These are phyloP conservation scores for Aspergillus taichungensis DNA, from an alignment of 495 filamentous ascomycete genomes.

Conservation along the genomic window DNA sequence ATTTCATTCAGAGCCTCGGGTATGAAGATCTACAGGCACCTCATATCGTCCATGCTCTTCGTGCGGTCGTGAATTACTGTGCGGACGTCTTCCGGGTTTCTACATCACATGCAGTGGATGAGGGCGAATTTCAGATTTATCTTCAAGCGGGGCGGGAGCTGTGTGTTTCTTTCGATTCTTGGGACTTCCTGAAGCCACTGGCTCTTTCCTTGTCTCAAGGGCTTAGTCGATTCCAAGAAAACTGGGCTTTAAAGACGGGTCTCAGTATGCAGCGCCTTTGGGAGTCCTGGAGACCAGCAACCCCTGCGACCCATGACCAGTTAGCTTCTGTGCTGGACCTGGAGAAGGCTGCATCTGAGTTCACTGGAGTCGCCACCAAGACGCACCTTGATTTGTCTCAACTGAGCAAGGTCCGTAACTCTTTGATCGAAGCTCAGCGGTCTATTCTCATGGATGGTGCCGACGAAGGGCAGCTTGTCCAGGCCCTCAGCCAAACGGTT, in stretches of 20 bases:
- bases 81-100: slow-evolving; percentile 46
- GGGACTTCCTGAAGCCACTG: slow-evolving; percentile 20
- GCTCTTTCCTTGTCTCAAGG: slow-evolving; percentile 27
- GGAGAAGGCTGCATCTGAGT: slow-evolving; percentile 61
- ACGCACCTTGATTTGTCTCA: slow-evolving; percentile 34
- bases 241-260: slow-evolving; percentile 59
- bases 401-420: slow-evolving; percentile 31
- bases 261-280: slow-evolving; percentile 81
- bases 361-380: slow-evolving; percentile 50
- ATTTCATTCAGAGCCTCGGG: slow-evolving; percentile 30
- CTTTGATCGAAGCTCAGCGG: slow-evolving; percentile 34
- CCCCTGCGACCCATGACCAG: slow-evolving; percentile 43
- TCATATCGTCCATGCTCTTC: slow-evolving; percentile 26
- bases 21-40: slow-evolving; percentile 16
- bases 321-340: slow-evolving; percentile 47
- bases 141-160: slow-evolving; percentile 35
- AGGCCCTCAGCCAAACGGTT: slow-evolving; percentile 50
- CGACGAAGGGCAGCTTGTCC: slow-evolving; percentile 28
- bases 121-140: slow-evolving; percentile 48
- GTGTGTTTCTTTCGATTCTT: slow-evolving; percentile 19
- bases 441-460: slow-evolving; percentile 32
- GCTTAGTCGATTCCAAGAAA: slow-evolving; percentile 38
- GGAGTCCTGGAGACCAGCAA: slow-evolving; percentile 58
- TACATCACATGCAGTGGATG: slow-evolving; percentile 36
- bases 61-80: slow-evolving; percentile 46